A percentile compares a stretch with the other conserved stretches of the same genome.
Evolutionary conservation across 257 asterid genomes (phyloP).

Genomic region (Fraxinus excelsior): DNA sequence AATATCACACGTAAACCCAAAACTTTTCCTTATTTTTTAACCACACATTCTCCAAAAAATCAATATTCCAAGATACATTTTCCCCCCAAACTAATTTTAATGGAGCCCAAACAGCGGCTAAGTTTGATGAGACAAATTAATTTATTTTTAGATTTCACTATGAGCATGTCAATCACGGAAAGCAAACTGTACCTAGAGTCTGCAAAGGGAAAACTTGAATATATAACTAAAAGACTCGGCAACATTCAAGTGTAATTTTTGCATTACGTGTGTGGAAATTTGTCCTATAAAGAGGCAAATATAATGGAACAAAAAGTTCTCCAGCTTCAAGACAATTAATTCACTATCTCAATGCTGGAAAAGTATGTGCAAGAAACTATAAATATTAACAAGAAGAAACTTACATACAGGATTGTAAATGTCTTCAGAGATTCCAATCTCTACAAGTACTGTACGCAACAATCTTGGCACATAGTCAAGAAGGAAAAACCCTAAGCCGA

Average conservation of each 20-base stretch:
- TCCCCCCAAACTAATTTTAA: too few relatives aligned
- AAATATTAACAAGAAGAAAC: constrained; percentile 46
- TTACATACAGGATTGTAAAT: constrained; percentile 91
- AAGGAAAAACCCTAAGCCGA: constrained; percentile 77
- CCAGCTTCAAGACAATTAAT: constrained; percentile 1
- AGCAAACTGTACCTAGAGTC: constrained; percentile 18
- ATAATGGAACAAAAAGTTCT: constrained; percentile 11
- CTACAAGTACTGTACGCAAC: constrained; percentile 49
- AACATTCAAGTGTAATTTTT: constrained; percentile 5
- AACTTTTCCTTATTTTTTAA: too few relatives aligned
- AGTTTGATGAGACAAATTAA: constrained; percentile 3
- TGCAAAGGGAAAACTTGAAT: background rate
- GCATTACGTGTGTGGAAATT: background rate
- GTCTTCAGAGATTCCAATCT: constrained; percentile 83
- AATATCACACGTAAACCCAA: too few relatives aligned
- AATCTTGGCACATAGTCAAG: constrained; percentile 59
- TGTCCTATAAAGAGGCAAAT: constrained; percentile 4
- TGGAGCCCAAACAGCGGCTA: too few relatives aligned
- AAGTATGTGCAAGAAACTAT: constrained; percentile 8
- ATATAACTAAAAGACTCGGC: constrained; percentile 7
- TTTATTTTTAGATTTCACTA: background rate
- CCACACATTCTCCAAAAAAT: too few relatives aligned
- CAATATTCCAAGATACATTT: too few relatives aligned
- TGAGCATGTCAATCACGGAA: background rate
- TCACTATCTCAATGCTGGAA: constrained; percentile 15